phyloP scores from a whole-genome alignment of 495 filamentous ascomycete species.

The Penicillium fimorum region DNA sequence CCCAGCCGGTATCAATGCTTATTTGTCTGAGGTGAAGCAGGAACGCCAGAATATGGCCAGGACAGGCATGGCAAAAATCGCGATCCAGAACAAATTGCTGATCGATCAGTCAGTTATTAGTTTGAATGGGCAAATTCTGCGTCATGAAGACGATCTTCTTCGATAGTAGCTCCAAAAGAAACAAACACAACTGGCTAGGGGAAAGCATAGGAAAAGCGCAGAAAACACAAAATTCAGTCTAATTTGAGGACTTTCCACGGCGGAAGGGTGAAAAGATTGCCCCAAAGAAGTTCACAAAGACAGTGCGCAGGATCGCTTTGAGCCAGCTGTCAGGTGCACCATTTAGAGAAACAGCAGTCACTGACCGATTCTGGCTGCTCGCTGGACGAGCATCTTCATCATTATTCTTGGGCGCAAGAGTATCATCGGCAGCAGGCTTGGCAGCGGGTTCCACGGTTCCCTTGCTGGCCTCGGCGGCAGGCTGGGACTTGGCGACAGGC shows the following conservation, averaged over 20 bases:
- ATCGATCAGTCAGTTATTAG: slow-evolving; percentile 32
- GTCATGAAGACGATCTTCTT: neutral
- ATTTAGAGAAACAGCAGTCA: slow-evolving; percentile 46
- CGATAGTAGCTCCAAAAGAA: slow-evolving; percentile 18
- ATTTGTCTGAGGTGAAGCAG: slow-evolving; percentile 14
- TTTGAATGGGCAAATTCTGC: neutral
- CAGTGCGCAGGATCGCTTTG: slow-evolving; percentile 43
- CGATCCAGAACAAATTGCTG: slow-evolving; percentile 35
- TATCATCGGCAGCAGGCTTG: slow-evolving; percentile 19
- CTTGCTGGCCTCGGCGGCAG: slow-evolving; percentile 18
- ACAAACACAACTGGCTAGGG: neutral
- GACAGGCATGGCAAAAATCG: slow-evolving; percentile 31
- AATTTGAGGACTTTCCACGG: slow-evolving; percentile 33
- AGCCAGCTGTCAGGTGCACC: slow-evolving; percentile 45
- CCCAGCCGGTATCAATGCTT: neutral
- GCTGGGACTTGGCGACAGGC: slow-evolving; percentile 20
- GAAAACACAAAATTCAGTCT: slow-evolving; percentile 18
- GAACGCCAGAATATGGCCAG: slow-evolving; percentile 35
- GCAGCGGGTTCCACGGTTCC: slow-evolving; percentile 12
- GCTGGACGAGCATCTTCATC: slow-evolving; percentile 39
- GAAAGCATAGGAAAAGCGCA: slow-evolving; percentile 16
- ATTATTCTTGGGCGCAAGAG: slow-evolving; percentile 23
- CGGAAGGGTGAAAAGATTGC: slow-evolving; percentile 44
- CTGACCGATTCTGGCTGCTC: slow-evolving; percentile 49
- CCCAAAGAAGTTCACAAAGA: slow-evolving; percentile 45